Evolutionary conservation across 306 rosid genomes (phyloP).

Genomic region (Canavalia gladiata): DNA sequence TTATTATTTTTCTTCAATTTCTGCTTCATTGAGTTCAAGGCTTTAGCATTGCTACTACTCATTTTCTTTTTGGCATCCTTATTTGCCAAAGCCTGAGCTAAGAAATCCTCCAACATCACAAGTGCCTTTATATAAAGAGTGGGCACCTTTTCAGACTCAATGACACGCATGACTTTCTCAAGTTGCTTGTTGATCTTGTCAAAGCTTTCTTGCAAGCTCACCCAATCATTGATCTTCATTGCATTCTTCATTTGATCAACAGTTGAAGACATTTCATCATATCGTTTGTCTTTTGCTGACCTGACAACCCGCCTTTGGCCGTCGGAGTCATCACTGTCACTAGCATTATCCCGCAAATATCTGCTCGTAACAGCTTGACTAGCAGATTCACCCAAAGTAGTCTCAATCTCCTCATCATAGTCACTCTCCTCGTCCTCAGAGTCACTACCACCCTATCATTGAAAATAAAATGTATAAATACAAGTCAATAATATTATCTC

Average conservation of each 20-base stretch:
- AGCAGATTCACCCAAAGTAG: constrained; percentile 48
- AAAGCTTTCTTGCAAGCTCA: constrained; percentile 92
- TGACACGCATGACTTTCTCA: constrained; percentile 95
- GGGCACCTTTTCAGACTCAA: constrained; percentile 82
- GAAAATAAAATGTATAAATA: not conserved
- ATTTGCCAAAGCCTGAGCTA: constrained; percentile 86
- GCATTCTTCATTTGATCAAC: constrained; percentile 98
- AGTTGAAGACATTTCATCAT: constrained; percentile 84
- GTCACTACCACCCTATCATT: constrained; percentile 74
- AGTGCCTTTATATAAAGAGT: constrained; percentile 85
- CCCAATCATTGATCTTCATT: constrained; percentile 97
- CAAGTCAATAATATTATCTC: not conserved
- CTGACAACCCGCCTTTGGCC: constrained; percentile 73
- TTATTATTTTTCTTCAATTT: constrained; percentile 94
- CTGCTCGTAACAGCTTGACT: constrained; percentile 46
- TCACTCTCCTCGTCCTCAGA: constrained; percentile 85
- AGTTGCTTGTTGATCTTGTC: constrained; percentile 94
- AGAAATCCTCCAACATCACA: constrained; percentile 87
- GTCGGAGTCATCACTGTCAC: constrained; percentile 82
- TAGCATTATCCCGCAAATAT: constrained; percentile 56
- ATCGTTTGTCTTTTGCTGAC: constrained; percentile 91
- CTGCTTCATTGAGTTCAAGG: constrained; percentile 97
- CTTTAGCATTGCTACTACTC: constrained; percentile 99
- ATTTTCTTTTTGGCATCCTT: constrained; percentile 98
- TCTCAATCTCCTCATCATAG: constrained; percentile 62